Conservation (phyloP, 1,284 basidiomycete genomes). For the Veloporphyrellus conicus region DNA sequence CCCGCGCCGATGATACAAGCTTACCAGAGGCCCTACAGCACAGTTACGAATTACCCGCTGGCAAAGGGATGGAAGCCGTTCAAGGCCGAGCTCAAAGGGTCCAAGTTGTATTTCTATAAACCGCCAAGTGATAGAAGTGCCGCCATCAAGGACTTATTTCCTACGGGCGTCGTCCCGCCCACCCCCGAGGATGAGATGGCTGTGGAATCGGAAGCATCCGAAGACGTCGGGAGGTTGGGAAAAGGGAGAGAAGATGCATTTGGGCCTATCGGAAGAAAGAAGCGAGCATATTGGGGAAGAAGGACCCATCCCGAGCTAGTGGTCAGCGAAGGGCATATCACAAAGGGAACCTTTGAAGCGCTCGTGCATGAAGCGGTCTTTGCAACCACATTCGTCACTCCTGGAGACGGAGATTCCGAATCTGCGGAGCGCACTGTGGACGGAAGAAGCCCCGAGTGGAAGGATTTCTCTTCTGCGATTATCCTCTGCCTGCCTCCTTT, state of each 20-base stretch:
- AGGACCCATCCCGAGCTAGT: slow-evolving; percentile 68
- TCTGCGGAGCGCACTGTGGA: slow-evolving; percentile 11
- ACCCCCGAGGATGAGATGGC: slow-evolving; percentile 44
- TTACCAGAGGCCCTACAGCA: slow-evolving; percentile 28
- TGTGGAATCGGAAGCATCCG: slow-evolving; percentile 23
- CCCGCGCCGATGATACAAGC: slow-evolving; percentile 39
- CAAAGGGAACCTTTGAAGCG: slow-evolving; percentile 69
- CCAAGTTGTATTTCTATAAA: slow-evolving; percentile 80
- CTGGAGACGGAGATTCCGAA: slow-evolving; percentile 10
- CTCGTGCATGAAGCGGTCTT: slow-evolving; percentile 76
- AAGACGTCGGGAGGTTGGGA: slow-evolving; percentile 27
- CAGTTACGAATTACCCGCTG: slow-evolving; percentile 33
- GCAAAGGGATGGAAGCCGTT: slow-evolving; percentile 78
- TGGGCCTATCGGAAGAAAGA: slow-evolving; percentile 43
- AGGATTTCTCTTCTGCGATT: slow-evolving; percentile 56
- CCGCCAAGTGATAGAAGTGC: slow-evolving; percentile 62
- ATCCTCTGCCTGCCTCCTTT: slow-evolving; percentile 57
- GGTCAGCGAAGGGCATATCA: slow-evolving; percentile 40
- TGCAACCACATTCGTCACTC: slow-evolving; percentile 54
- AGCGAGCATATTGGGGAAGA: slow-evolving; percentile 75
- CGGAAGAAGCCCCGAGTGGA: slow-evolving; percentile 43
- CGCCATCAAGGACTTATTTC: slow-evolving; percentile 69
- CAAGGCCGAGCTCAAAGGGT: slow-evolving; percentile 75
- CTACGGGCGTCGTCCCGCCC: slow-evolving; percentile 54
- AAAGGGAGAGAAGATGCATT: slow-evolving; percentile 36